Base-by-base conservation (phyloP, 164 flowering plant genomes). In the Brasenia schreberi region DNA sequence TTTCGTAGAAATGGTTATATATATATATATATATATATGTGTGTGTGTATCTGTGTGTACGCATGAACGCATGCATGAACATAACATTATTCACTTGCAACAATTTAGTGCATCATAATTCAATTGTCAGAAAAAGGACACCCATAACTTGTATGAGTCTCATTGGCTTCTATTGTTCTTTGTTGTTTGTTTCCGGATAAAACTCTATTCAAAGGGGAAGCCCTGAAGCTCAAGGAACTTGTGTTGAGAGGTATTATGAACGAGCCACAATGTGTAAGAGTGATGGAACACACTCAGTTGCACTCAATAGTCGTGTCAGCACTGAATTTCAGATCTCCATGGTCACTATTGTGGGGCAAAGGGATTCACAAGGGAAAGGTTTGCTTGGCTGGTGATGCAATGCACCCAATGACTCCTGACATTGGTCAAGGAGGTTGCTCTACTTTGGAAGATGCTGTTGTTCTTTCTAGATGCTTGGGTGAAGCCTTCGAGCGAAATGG, bases 351-450 rank as follows among this genome's bases (percentile, higher is more conserved):
- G 5, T 74, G 70, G 66, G 81, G 81, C 7, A 64, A 78, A 18
- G 53, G 14, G 53, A 79, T 75, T 61, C 61, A 23, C 67, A 79
- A 77, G 69, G 80, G 69, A 67, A 84, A 83, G 61, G 78, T 78
- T 4, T 75, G 81, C 61, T 80, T 83, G 17, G 78, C 77, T n/a
- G 86, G 85, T 1, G 65, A 63, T 63, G 65, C 65, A 7, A 19
- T 63, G 42, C 65, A 63, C 43, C 43, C 65, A 19, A 63, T 63
- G 65, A 63, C 65, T 19, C 65, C 65, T 9, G 83, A 83, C 59
- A 49, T 81, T 1, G 87, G 80, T 61, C 85, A 83, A 72, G 87
- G 87, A 0, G 85, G 73, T 4, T 78, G 87, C 62, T 23, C 74
- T 0, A 82, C 87, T 10, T 60, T 84, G 45, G 87, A 84, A 72